Conservation (phyloP, 1,139 yeast genomes). For the Arxiozyma slooffiae region DNA sequence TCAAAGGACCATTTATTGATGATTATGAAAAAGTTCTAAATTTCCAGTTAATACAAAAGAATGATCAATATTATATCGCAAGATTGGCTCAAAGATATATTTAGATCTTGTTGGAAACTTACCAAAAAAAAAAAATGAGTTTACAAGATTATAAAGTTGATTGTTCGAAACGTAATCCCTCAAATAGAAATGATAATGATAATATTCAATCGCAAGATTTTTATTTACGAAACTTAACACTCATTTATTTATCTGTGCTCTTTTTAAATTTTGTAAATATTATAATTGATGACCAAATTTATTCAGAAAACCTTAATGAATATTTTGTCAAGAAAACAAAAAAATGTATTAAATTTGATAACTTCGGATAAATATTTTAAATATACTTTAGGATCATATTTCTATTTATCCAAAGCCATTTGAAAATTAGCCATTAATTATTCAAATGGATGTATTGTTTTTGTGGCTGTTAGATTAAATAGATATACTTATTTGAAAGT, state of each 20-base stretch:
- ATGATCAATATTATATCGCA: slow-evolving; percentile 22
- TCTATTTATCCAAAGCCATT: slow-evolving; percentile 21
- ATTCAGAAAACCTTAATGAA: neutral
- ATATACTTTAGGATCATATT: neutral
- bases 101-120: slow-evolving; percentile 24
- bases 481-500: slow-evolving; percentile 20
- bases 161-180: neutral
- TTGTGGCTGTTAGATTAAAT: slow-evolving; percentile 24
- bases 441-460: slow-evolving; percentile 14
- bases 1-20: slow-evolving; percentile 54
- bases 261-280: neutral
- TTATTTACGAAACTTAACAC: neutral
- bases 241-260: neutral
- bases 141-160: slow-evolving; percentile 8
- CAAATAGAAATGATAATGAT: neutral
- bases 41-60: slow-evolving; percentile 41
- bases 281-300: neutral
- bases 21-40: slow-evolving; percentile 42
- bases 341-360: neutral
- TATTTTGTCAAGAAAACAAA: neutral
- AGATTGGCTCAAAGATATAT: slow-evolving; percentile 23
- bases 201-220: neutral
- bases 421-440: slow-evolving; percentile 25
- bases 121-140: slow-evolving; percentile 6
- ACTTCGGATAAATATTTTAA: neutral